These are phyloP conservation scores for Pezicula rhizophila DNA, from an alignment of 2,329 filamentous ascomycete genomes.

Conservation along the genomic window DNA sequence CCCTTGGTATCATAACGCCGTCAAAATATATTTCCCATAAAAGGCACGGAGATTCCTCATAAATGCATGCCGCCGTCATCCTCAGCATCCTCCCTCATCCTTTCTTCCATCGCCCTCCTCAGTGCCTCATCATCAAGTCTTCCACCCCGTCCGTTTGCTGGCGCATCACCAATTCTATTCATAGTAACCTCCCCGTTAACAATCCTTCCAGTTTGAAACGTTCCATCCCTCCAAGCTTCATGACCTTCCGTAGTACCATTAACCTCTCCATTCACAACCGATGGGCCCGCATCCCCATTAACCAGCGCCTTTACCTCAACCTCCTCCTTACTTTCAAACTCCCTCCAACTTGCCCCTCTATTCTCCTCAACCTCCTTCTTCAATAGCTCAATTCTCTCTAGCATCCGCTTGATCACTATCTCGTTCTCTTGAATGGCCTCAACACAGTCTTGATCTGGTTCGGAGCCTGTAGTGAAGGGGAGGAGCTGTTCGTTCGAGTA, in stretches of 20 bases:
- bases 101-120: slow-evolving; percentile 47
- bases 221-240: slow-evolving; percentile 55
- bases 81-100: slow-evolving; percentile 42
- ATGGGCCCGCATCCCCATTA: slow-evolving; percentile 15
- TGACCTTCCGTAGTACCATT: slow-evolving; percentile 18
- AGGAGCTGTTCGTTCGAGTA: slow-evolving; percentile 68
- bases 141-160: slow-evolving; percentile 31
- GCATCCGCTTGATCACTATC: slow-evolving; percentile 61
- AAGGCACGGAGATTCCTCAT: slow-evolving; percentile 27
- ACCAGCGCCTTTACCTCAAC: slow-evolving; percentile 23
- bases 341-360: slow-evolving; percentile 50
- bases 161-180: slow-evolving; percentile 23
- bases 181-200: slow-evolving; percentile 43
- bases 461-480: slow-evolving; percentile 52
- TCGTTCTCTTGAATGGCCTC: slow-evolving; percentile 71
- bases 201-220: slow-evolving; percentile 55
- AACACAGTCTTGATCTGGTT: slow-evolving; percentile 62
- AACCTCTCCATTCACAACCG: slow-evolving; percentile 4
- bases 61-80: slow-evolving; percentile 58
- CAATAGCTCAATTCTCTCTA: slow-evolving; percentile 57
- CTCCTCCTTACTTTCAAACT: slow-evolving; percentile 46
- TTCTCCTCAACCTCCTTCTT: slow-evolving; percentile 51
- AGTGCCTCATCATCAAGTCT: slow-evolving; percentile 55
- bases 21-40: not conserved
- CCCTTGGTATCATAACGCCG: not conserved